These are phyloP conservation scores for Stenogyne calaminthoides DNA, from an alignment of 305 asterid genomes.

Conservation along the genomic window DNA sequence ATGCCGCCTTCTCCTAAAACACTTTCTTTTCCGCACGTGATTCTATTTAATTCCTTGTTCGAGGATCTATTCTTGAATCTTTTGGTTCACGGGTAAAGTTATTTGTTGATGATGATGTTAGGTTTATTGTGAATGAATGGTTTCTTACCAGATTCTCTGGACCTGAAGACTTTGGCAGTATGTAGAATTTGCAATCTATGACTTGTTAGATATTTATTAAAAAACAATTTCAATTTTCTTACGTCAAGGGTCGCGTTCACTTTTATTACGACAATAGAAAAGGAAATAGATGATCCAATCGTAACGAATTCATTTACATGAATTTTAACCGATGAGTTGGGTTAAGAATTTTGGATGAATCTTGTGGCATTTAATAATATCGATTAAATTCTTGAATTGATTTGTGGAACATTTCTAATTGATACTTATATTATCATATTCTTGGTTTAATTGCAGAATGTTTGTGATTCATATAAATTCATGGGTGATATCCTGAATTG, in stretches of 20 bases:
- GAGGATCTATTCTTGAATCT: constrained; percentile 8
- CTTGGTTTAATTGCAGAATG: too few species aligned
- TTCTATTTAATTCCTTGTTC: background rate
- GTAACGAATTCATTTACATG: background rate
- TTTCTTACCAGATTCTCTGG: background rate
- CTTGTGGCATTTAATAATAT: too few species aligned
- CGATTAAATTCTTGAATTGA: too few species aligned
- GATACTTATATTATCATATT: too few species aligned
- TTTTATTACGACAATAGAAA: background rate
- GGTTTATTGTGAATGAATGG: background rate
- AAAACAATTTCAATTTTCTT: background rate
- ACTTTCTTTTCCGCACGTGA: background rate
- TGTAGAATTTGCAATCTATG: constrained; percentile 21
- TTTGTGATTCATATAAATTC: too few species aligned
- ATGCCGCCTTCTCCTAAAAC: background rate
- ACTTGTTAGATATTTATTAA: background rate
- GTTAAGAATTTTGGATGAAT: too few species aligned
- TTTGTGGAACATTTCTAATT: too few species aligned
- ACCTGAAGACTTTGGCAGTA: background rate
- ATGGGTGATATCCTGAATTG: too few species aligned
- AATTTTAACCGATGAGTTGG: background rate
- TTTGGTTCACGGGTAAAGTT: constrained; percentile 26
- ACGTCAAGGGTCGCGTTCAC: background rate
- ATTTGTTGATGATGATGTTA: constrained; percentile 31
- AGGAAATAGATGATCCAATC: background rate